A percentile compares a stretch with the other conserved stretches of the same genome.
These are phyloP conservation scores for Corymbia citriodora DNA, from an alignment of 441 rosid species.

Conservation along the genomic window DNA sequence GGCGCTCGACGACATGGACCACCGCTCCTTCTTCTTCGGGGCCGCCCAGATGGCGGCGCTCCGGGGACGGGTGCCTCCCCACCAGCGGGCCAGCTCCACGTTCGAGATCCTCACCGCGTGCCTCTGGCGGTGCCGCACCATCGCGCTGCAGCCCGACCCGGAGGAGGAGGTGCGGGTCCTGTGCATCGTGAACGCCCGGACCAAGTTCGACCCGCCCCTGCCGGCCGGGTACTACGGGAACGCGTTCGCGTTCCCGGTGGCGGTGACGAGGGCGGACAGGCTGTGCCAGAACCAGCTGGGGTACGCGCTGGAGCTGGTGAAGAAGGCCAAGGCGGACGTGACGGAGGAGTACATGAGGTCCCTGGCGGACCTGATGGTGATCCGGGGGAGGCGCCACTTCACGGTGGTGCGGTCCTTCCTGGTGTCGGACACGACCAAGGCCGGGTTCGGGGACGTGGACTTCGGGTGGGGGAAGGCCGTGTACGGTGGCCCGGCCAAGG, in stretches of 20 bases:
- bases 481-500: constrained; percentile 3
- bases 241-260: constrained; percentile 1
- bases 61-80: background rate
- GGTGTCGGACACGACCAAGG: constrained; percentile 2
- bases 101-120: constrained; percentile 8
- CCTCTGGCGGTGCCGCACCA: constrained; percentile 9
- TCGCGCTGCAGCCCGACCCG: constrained; percentile 2
- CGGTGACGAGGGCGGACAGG: background rate
- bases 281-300: constrained; percentile 4
- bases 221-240: constrained; percentile 5
- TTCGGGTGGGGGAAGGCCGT: constrained; percentile 5
- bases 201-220: constrained; percentile 2
- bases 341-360: constrained; percentile 8
- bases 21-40: constrained; percentile 7
- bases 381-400: constrained; percentile 2
- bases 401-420: constrained; percentile 4
- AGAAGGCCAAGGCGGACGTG: constrained; percentile 2
- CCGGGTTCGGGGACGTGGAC: background rate
- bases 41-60: background rate
- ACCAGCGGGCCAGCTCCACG: background rate
- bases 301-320: background rate
- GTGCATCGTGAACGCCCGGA: background rate
- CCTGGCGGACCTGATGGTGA: constrained; percentile 2
- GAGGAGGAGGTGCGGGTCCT: constrained; percentile 5
- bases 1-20: constrained; percentile 5